phyloP scores from a whole-genome alignment of 202 grass and related monocot species.

The Bolboschoenoplectus hybrid region DNA sequence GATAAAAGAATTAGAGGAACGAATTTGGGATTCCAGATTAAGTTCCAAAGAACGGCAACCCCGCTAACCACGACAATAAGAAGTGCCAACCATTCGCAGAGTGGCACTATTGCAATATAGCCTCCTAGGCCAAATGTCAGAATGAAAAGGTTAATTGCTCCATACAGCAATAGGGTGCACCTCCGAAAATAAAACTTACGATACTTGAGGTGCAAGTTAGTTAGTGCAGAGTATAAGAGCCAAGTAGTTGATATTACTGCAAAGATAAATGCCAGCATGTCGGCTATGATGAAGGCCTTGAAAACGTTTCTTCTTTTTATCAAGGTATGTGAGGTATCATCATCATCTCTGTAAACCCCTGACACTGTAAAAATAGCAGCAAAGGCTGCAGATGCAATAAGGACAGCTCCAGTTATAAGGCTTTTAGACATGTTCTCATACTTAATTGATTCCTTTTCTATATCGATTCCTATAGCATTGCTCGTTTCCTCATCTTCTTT shows the following conservation, averaged over 20 bases:
- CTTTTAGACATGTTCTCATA: constrained; percentile 60
- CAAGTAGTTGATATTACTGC: constrained; percentile 60
- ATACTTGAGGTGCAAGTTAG: constrained; percentile 46
- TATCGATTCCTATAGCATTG: neutral
- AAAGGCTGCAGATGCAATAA: constrained; percentile 71
- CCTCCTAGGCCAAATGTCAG: neutral
- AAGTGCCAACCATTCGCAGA: neutral
- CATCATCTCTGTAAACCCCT: constrained; percentile 45
- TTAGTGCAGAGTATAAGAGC: constrained; percentile 54
- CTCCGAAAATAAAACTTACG: constrained; percentile 47
- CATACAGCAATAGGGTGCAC: neutral
- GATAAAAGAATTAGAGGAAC: neutral
- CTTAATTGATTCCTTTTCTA: constrained; percentile 52
- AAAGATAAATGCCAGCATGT: constrained; percentile 59
- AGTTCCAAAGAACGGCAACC: neutral
- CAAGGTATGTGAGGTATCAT: constrained; percentile 50
- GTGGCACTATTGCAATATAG: neutral
- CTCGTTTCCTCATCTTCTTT: neutral
- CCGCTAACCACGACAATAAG: neutral
- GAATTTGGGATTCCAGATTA: neutral
- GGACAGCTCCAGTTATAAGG: constrained; percentile 53
- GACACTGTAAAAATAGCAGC: constrained; percentile 62
- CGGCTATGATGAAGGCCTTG: constrained; percentile 63
- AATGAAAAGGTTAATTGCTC: constrained; percentile 11
- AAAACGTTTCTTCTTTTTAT: constrained; percentile 54